A percentile compares a stretch with the other conserved stretches of the same genome.
Conservation (phyloP, 1,284 basidiomycete species). For the Trametes versicolor region DNA sequence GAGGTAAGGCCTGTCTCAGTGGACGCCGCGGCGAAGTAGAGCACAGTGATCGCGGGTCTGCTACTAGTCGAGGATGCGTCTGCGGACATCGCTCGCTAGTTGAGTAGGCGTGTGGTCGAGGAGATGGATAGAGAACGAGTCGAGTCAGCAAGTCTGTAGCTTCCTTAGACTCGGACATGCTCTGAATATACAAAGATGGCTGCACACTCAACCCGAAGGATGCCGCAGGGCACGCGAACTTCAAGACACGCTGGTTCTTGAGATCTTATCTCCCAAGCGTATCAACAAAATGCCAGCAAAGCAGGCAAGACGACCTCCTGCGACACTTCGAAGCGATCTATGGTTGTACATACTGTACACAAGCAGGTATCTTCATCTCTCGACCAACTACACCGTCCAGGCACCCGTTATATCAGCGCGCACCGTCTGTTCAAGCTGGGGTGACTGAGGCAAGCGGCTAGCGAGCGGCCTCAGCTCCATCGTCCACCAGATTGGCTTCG, state of each 20-base stretch:
- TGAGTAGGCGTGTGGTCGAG: background rate
- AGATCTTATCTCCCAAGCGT: background rate
- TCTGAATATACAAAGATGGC: no score
- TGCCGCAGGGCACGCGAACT: no score
- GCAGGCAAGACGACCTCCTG: no score
- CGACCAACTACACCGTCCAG: background rate
- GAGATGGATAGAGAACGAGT: background rate
- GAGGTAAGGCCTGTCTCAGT: slow-evolving; percentile 68
- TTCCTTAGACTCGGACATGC: no score
- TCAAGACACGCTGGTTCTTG: no score
- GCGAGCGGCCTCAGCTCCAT: slow-evolving; percentile 42
- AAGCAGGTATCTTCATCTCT: background rate
- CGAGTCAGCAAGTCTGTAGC: background rate
- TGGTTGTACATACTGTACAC: background rate
- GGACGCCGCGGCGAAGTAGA: slow-evolving; percentile 84
- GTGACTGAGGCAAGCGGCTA: no score
- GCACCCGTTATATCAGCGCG: background rate
- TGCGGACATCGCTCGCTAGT: slow-evolving; percentile 1
- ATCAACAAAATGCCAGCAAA: no score
- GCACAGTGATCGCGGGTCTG: slow-evolving; percentile 60
- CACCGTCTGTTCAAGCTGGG: background rate
- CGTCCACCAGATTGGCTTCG: slow-evolving; percentile 87
- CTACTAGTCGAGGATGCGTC: background rate
- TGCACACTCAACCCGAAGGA: no score
- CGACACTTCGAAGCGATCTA: background rate